Evolutionary conservation across 495 filamentous ascomycete species (phyloP).

Genomic region (Neurospora sp.): DNA sequence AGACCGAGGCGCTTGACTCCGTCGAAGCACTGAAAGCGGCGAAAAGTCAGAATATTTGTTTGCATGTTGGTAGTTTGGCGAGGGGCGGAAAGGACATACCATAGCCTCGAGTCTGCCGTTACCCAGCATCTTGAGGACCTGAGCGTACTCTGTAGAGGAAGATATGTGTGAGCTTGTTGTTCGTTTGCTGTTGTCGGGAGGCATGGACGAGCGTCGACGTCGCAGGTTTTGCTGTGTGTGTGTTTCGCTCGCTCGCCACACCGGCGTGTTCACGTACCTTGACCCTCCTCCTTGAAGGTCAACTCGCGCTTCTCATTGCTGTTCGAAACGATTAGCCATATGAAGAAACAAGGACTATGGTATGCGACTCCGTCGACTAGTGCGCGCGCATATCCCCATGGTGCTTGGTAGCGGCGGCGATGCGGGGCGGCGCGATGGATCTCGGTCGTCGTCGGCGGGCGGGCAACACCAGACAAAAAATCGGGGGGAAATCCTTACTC

Average conservation of each 20-base stretch:
- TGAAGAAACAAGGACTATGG: background rate
- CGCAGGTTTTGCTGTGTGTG: background rate
- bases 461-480: background rate
- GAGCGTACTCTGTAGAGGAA: slow-evolving; percentile 68
- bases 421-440: background rate
- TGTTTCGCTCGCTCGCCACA: slow-evolving; percentile 4
- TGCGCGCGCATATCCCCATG: background rate
- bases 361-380: background rate
- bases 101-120: slow-evolving; percentile 90
- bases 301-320: slow-evolving; percentile 99
- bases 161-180: slow-evolving; percentile 10
- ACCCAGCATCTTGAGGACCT: slow-evolving; percentile 97
- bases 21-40: slow-evolving; percentile 97
- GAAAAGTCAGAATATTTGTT: slow-evolving; percentile 9
- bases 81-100: slow-evolving; percentile 8
- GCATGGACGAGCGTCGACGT: background rate
- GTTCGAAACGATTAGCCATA: background rate
- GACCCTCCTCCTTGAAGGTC: slow-evolving; percentile 95
- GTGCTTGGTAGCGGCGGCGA: background rate
- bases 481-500: slow-evolving; percentile 20
- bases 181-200: slow-evolving; percentile 1
- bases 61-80: background rate
- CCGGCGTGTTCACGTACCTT: slow-evolving; percentile 44
- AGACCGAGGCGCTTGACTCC: slow-evolving; percentile 77
- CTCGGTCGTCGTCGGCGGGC: background rate